Conservation (phyloP, 306 rosid genomes). For the Adenanthera pavonina region DNA sequence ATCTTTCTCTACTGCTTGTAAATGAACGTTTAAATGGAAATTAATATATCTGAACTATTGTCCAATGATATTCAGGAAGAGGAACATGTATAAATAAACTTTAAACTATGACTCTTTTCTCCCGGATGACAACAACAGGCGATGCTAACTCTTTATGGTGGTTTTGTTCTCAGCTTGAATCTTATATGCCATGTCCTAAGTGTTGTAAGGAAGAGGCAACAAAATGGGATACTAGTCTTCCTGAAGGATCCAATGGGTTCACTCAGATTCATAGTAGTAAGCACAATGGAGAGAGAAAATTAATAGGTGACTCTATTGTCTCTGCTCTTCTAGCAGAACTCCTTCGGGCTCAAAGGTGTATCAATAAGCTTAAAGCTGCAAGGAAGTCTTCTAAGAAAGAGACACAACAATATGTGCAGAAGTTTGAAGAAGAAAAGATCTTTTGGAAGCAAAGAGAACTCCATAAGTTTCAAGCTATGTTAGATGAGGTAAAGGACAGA, state of each 20-base stretch:
- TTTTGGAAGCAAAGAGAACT: constrained; percentile 38
- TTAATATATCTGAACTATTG: not conserved
- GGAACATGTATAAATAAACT: not conserved
- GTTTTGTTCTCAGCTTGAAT: constrained; percentile 34
- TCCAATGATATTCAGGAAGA: not conserved
- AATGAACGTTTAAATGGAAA: not conserved
- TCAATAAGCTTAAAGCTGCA: constrained; percentile 48
- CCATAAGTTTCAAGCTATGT: constrained; percentile 2
- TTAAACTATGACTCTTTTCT: not conserved
- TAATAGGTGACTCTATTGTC: constrained; percentile 24
- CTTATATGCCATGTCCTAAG: constrained; percentile 17
- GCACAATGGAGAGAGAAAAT: constrained; percentile 22
- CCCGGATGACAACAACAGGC: not conserved
- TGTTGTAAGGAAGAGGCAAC: constrained; percentile 33
- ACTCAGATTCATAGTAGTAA: constrained; percentile 27
- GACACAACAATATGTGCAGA: constrained; percentile 38
- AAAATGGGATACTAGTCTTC: constrained; percentile 36
- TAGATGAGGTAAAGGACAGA: constrained; percentile 40
- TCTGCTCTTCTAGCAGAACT: constrained; percentile 51
- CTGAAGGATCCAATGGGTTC: constrained; percentile 19
- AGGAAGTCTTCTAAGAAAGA: constrained; percentile 43
- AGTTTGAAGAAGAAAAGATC: constrained; percentile 49
- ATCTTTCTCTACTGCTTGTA: not conserved
- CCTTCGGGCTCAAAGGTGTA: constrained; percentile 37
- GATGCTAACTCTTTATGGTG: constrained; percentile 9